Evolutionary conservation across 139 green algal genomes (phyloP).

Genomic region (Chlorella sp.): DNA sequence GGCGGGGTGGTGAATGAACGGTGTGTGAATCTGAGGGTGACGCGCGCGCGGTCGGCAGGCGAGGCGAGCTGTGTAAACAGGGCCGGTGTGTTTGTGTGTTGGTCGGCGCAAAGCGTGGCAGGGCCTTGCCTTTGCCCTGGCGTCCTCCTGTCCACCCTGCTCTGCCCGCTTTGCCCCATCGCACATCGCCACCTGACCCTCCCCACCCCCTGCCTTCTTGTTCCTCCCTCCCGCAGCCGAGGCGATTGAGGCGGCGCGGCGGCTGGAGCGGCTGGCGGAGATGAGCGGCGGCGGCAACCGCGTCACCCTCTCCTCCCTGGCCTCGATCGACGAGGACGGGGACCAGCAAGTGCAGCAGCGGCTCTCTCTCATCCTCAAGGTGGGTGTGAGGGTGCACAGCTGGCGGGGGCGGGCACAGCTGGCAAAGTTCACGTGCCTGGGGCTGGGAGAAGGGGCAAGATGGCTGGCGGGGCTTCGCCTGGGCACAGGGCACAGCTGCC

Average conservation of each 20-base stretch:
- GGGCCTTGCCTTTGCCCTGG: not conserved
- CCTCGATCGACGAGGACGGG: slow-evolving; percentile 76
- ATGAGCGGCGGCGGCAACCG: slow-evolving; percentile 73
- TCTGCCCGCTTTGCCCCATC: not conserved
- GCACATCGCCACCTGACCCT: not conserved
- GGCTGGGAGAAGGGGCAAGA: too few species aligned
- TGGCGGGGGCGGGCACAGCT: too few species aligned
- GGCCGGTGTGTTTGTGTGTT: too few species aligned
- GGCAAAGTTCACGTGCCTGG: not conserved
- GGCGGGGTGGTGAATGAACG: too few species aligned
- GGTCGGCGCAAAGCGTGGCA: too few species aligned
- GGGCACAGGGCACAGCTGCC: not conserved
- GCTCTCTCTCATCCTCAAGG: slow-evolving; percentile 95
- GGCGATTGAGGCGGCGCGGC: slow-evolving; percentile 40
- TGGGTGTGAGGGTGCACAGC: not conserved
- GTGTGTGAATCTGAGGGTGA: too few species aligned
- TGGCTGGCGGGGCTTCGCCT: too few species aligned
- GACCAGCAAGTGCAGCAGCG: slow-evolving; percentile 66
- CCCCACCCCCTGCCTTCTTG: not conserved
- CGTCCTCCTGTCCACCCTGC: not conserved
- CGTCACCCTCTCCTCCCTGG: slow-evolving; percentile 88
- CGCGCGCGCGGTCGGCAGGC: too few species aligned
- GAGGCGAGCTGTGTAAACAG: too few species aligned
- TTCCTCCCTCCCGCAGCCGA: slow-evolving; percentile 33
- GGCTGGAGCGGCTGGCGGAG: slow-evolving; percentile 66